Evolutionary conservation across 108 stramenopile genomes (phyloP), one percentile per base, ranked within the genome.

Genomic region (Mediolabrus comicus): DNA sequence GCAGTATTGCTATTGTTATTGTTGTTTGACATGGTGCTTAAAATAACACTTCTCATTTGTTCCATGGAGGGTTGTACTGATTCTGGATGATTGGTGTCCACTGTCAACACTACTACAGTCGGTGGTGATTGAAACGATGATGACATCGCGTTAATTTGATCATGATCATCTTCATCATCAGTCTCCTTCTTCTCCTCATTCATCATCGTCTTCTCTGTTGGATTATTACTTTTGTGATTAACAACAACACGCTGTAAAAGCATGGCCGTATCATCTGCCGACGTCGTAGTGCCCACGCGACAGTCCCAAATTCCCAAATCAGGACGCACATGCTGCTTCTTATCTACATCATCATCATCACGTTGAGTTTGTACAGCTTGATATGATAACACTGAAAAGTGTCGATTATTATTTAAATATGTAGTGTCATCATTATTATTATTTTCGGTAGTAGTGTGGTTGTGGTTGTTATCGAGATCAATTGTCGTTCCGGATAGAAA

Each of bases 231-330:
- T 17, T 30, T 71, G 16, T 56, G 26, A 2, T 33, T 43, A 53
- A 63, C 34, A 14, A 58, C 55, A 10, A 76, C 83, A 28, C 58
- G 32, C 11, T 61, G 33, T 36, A 61, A 72, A 17, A 59, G 43
- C 6, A 59, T 70, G 25, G 71, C 62, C 35, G 54, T 3, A 16
- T 52, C 32, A 52, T 22, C 51, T 5, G n/a, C 25, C 19, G 28
- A 33, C 4, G 28, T 41, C 10, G 24, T 30, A 53, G 43, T 56
- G 28, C 29, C 43, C 60, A 68, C 22, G 27, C 78, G 81, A 69
- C 85, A 84, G 58, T 84, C 86, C 91, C 88, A 92, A 19, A 90
- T 74, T 0, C 87, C 88, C 59, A 90, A 62, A 70, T 87, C 82
- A 1, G 88, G 88, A 26, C 67, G 33, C 25, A 29, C 46, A 54